Conservation (phyloP, 1,139 yeast species). For the Nakaseomyces nivariensis region DNA sequence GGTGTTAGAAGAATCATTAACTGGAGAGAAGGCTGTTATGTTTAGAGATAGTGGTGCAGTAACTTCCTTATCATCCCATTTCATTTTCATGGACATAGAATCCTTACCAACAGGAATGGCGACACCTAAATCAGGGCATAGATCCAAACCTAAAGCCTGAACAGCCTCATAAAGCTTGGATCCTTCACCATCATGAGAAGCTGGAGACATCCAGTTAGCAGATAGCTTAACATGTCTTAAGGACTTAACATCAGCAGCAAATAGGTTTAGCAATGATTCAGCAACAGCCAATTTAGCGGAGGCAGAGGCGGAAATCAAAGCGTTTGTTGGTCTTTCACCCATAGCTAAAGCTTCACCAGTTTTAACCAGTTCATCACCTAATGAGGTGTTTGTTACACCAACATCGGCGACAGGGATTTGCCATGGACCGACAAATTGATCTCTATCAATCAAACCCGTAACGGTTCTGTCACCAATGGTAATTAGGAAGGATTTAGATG, state of each 20-base stretch:
- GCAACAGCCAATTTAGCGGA: slow-evolving; percentile 98
- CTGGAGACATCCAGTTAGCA: slow-evolving; percentile 99
- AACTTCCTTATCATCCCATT: slow-evolving; percentile 89
- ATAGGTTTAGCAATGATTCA: slow-evolving; percentile 78
- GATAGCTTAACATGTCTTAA: slow-evolving; percentile 73
- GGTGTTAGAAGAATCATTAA: slow-evolving; percentile 71
- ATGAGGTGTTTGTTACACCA: slow-evolving; percentile 88
- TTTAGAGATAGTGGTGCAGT: slow-evolving; percentile 91
- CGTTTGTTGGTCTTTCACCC: slow-evolving; percentile 94
- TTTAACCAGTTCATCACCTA: slow-evolving; percentile 50
- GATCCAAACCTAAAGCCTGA: slow-evolving; percentile 87
- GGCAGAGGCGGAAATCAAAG: slow-evolving; percentile 83
- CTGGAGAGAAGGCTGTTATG: slow-evolving; percentile 87
- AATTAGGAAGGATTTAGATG: slow-evolving; percentile 86
- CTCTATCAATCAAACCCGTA: slow-evolving; percentile 94
- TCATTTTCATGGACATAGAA: slow-evolving; percentile 99
- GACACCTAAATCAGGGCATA: slow-evolving; percentile 88
- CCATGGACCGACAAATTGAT: slow-evolving; percentile 99
- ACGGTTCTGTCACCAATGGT: slow-evolving; percentile 97
- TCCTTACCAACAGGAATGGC: slow-evolving; percentile 98
- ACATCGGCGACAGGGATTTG: slow-evolving; percentile 99
- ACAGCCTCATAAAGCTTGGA: slow-evolving; percentile 93
- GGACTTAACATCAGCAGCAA: slow-evolving; percentile 80
- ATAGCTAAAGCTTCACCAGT: slow-evolving; percentile 97
- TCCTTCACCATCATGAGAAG: slow-evolving; percentile 93